A percentile compares a stretch with the other conserved stretches of the same genome.
phyloP scores from a whole-genome alignment of 768 basidiomycete species.

The Boletales sp. region DNA sequence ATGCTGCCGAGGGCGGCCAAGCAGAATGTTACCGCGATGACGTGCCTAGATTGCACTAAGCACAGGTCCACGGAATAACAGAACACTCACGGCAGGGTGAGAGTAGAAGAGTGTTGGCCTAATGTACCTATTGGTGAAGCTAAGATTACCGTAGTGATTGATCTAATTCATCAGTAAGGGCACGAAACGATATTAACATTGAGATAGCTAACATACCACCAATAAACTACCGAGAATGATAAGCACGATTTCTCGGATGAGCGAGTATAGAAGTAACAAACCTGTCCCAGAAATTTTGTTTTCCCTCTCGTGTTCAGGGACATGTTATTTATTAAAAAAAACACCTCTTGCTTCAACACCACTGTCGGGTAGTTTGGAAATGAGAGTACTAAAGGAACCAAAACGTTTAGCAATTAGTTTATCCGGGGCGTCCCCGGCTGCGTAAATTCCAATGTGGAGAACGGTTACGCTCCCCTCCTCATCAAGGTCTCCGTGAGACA shows the following conservation, averaged over 20 bases:
- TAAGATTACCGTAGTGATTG: constrained; percentile 45
- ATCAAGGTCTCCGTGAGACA: constrained; percentile 17
- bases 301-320: constrained; percentile 47
- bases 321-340: too few relatives aligned
- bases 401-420: constrained; percentile 28
- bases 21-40: constrained; percentile 42
- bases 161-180: constrained; percentile 27
- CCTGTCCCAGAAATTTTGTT: constrained; percentile 43
- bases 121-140: constrained; percentile 51
- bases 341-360: constrained; percentile 55
- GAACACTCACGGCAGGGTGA: constrained; percentile 42
- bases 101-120: constrained; percentile 44
- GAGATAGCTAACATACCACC: constrained; percentile 32
- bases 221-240: constrained; percentile 32
- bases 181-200: not conserved
- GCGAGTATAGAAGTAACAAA: constrained; percentile 16
- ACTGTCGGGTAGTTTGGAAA: constrained; percentile 41
- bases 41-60: constrained; percentile 30
- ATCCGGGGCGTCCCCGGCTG: constrained; percentile 27
- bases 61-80: not conserved
- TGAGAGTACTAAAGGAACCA: constrained; percentile 26
- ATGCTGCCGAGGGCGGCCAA: constrained; percentile 43
- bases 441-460: not conserved
- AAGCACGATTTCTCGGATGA: not conserved
- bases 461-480: constrained; percentile 12